phyloP scores from a whole-genome alignment of 805 yeast species.

The Nakazawaea molendinolei region DNA sequence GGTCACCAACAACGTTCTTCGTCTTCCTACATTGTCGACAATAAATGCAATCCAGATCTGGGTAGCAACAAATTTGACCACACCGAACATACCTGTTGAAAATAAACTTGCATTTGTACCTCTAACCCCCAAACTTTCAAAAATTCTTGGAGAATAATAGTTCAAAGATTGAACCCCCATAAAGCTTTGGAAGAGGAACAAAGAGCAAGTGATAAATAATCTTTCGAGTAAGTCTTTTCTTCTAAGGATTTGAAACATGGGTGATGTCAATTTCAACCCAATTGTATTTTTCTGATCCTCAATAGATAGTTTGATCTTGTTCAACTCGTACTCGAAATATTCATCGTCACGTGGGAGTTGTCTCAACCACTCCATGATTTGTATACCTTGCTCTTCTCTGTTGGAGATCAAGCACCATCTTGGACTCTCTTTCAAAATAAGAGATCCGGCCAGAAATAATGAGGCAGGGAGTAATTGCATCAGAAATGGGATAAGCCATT shows the following conservation, averaged over 20 bases:
- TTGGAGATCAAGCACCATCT: constrained; percentile 34
- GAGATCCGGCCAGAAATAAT: constrained; percentile 31
- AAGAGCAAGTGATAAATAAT: constrained; percentile 29
- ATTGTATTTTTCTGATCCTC: constrained; percentile 18
- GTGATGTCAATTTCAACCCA: constrained; percentile 34
- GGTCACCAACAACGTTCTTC: constrained; percentile 31
- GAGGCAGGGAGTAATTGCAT: constrained; percentile 36
- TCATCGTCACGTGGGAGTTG: constrained; percentile 29
- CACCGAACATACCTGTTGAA: constrained; percentile 49
- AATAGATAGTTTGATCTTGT: constrained; percentile 22
- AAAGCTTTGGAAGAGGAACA: constrained; percentile 37
- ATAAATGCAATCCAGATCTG: constrained; percentile 37
- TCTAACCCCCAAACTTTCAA: constrained; percentile 41
- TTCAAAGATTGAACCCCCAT: constrained; percentile 44
- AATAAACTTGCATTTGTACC: constrained; percentile 39
- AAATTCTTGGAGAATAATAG: constrained; percentile 46
- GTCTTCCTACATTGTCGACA: constrained; percentile 41
- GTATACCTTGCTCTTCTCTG: constrained; percentile 26
- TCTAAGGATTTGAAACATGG: constrained; percentile 28
- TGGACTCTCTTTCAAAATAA: constrained; percentile 39
- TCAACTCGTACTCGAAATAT: constrained; percentile 33
- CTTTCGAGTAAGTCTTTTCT: constrained; percentile 26
- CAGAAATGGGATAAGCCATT: constrained; percentile 44
- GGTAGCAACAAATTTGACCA: constrained; percentile 37
- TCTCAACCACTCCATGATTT: constrained; percentile 32